Percentiles rank a stretch among this genome's conserved stretches.
These are phyloP conservation scores for Talaromyces liani DNA, from an alignment of 495 filamentous ascomycete species.

Conservation along the genomic window DNA sequence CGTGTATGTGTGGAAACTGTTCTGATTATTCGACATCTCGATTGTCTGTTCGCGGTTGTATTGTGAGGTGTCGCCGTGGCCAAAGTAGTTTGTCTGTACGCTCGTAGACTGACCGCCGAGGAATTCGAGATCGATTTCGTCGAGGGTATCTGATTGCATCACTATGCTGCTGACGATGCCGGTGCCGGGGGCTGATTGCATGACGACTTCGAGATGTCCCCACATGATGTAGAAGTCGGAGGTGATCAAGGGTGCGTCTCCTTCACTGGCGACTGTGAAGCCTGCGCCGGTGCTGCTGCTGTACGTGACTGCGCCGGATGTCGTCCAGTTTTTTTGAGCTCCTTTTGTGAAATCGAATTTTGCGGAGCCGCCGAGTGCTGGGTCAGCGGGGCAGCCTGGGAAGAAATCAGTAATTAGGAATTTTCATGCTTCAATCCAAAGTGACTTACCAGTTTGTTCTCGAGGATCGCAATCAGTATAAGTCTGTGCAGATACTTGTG, in stretches of 20 bases:
- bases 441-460: conserved; percentile 47
- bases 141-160: conserved; percentile 73
- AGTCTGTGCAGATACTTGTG: conserved; percentile 60
- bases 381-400: conserved; percentile 62
- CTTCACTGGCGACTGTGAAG: conserved; percentile 77
- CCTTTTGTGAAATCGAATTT: conserved; percentile 75
- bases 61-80: conserved; percentile 65
- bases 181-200: conserved; percentile 54
- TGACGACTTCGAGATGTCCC: conserved; percentile 48
- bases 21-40: conserved; percentile 40
- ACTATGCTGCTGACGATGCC: conserved; percentile 73
- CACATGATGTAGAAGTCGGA: conserved; percentile 74
- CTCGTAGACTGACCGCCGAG: conserved; percentile 55
- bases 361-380: conserved; percentile 73
- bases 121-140: conserved; percentile 91
- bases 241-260: conserved; percentile 76
- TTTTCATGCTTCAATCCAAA: too few species aligned
- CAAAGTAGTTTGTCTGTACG: conserved; percentile 80
- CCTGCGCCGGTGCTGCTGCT: conserved; percentile 63
- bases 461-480: conserved; percentile 69
- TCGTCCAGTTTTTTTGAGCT: conserved; percentile 57
- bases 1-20: conserved; percentile 74
- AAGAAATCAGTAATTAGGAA: too few species aligned
- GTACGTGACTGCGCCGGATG: conserved; percentile 60
- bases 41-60: conserved; percentile 58